A percentile compares a stretch with the other conserved stretches of the same genome.
These are phyloP conservation scores for Fusarium drepaniforme DNA, from an alignment of 2,329 filamentous ascomycete species.

Conservation along the genomic window DNA sequence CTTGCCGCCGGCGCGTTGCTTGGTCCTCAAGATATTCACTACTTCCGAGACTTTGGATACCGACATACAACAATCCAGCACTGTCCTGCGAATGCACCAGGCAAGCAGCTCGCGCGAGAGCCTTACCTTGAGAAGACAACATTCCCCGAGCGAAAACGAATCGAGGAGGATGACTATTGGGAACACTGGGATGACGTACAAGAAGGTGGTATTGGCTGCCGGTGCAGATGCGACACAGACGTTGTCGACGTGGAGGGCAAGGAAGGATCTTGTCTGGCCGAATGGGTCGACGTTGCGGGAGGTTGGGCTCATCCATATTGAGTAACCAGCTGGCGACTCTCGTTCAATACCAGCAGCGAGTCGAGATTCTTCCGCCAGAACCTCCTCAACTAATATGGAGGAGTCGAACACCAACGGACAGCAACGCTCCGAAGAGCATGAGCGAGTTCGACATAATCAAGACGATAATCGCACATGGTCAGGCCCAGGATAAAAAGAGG, in stretches of 20 bases:
- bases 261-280: slow-evolving; percentile 91
- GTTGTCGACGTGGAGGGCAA: slow-evolving; percentile 98
- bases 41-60: slow-evolving; percentile 99
- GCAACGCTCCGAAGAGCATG: slow-evolving; percentile 29
- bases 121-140: slow-evolving; percentile 89
- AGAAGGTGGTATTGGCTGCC: slow-evolving; percentile 96
- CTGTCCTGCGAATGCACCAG: slow-evolving; percentile 94
- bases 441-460: slow-evolving; percentile 33
- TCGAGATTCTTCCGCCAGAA: not conserved
- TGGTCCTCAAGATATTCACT: slow-evolving; percentile 87
- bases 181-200: slow-evolving; percentile 86
- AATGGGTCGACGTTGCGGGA: slow-evolving; percentile 98
- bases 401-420: slow-evolving; percentile 17
- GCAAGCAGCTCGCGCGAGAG: slow-evolving; percentile 82
- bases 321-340: slow-evolving; percentile 10
- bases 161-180: slow-evolving; percentile 97
- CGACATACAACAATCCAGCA: slow-evolving; percentile 99
- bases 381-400: slow-evolving; percentile 13
- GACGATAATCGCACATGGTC: slow-evolving; percentile 27
- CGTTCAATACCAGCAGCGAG: slow-evolving; percentile 3
- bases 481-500: slow-evolving; percentile 34
- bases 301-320: slow-evolving; percentile 78
- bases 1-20: slow-evolving; percentile 92
- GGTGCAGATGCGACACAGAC: slow-evolving; percentile 96
- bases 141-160: slow-evolving; percentile 82